These are phyloP conservation scores for Mrakia frigida DNA, from an alignment of 768 basidiomycete species.

Conservation along the genomic window DNA sequence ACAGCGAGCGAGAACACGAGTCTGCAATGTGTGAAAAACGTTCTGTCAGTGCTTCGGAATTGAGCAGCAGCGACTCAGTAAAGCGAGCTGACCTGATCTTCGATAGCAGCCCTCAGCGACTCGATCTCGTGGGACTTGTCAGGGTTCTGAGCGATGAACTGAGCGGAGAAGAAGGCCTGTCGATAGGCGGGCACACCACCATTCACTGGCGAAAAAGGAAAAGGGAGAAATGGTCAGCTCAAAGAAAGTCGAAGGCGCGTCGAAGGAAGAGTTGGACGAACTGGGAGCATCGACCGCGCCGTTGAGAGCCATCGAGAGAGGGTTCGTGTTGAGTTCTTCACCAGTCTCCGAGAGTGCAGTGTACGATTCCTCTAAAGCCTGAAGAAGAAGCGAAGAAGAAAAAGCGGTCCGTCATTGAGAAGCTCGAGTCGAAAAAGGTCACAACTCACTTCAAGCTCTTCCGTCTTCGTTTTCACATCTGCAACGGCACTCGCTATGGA, in stretches of 20 bases:
- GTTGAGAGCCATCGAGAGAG: conserved; percentile 80
- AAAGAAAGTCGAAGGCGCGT: neutral
- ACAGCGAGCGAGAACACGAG: conserved; percentile 19
- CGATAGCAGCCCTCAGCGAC: conserved; percentile 66
- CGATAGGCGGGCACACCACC: conserved; percentile 13
- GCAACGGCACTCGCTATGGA: conserved; percentile 76
- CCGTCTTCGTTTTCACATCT: conserved; percentile 74
- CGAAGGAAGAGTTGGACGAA: conserved; percentile 26
- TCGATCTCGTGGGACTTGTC: conserved; percentile 66
- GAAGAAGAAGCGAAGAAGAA: conserved; percentile 24
- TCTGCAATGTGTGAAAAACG: neutral
- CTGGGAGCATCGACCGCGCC: conserved; percentile 70
- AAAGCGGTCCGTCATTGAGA: neutral
- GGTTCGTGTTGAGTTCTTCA: conserved; percentile 63
- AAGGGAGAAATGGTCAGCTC: neutral
- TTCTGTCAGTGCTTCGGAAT: neutral
- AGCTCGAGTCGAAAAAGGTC: neutral
- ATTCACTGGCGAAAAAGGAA: neutral
- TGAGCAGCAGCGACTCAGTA: neutral
- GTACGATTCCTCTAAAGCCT: conserved; percentile 63
- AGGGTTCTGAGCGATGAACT: conserved; percentile 63
- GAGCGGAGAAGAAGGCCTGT: conserved; percentile 61
- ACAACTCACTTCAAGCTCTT: conserved; percentile 52
- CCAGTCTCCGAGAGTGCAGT: conserved; percentile 70
- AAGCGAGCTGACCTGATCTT: conserved; percentile 42